Conservation (phyloP, 805 yeast genomes). For the Candida cerambycidarum region DNA sequence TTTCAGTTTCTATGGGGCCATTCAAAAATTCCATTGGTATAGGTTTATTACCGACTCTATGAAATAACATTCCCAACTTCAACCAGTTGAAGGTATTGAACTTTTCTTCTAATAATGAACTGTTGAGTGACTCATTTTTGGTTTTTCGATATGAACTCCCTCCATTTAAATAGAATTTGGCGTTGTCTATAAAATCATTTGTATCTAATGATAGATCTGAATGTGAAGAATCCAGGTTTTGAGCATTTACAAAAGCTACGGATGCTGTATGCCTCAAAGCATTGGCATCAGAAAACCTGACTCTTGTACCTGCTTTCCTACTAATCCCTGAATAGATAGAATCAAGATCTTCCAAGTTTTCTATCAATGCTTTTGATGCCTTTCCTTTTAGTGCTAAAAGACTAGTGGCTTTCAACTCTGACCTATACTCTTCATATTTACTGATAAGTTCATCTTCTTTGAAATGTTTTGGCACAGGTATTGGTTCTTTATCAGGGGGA, state of each 20-base stretch:
- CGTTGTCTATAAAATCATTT: conserved; percentile 43
- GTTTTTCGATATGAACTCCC: not conserved
- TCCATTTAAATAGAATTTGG: conserved; percentile 27
- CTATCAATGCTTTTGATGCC: conserved; percentile 9
- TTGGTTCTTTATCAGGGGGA: conserved; percentile 3
- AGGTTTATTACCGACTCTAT: conserved; percentile 47
- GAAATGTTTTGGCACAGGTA: not conserved
- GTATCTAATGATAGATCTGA: conserved; percentile 50
- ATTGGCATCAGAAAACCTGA: conserved; percentile 55
- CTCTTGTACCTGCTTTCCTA: conserved; percentile 1
- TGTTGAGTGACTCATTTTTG: conserved; percentile 15
- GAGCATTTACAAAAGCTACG: conserved; percentile 63
- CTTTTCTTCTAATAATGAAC: conserved; percentile 15
- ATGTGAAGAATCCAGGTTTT: conserved; percentile 59
- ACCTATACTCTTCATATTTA: conserved; percentile 10
- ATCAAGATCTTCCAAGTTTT: conserved; percentile 15
- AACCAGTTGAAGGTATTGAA: conserved; percentile 60
- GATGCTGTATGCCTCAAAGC: conserved; percentile 59
- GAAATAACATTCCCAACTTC: conserved; percentile 52
- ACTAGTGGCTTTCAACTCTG: conserved; percentile 9
- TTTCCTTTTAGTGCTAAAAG: conserved; percentile 15
- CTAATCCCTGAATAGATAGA: conserved; percentile 9
- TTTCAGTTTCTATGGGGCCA: conserved; percentile 69
- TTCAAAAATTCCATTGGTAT: conserved; percentile 58
- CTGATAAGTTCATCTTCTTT: conserved; percentile 4